Conservation (phyloP, 768 basidiomycete species). For the Boletus huronensis region DNA sequence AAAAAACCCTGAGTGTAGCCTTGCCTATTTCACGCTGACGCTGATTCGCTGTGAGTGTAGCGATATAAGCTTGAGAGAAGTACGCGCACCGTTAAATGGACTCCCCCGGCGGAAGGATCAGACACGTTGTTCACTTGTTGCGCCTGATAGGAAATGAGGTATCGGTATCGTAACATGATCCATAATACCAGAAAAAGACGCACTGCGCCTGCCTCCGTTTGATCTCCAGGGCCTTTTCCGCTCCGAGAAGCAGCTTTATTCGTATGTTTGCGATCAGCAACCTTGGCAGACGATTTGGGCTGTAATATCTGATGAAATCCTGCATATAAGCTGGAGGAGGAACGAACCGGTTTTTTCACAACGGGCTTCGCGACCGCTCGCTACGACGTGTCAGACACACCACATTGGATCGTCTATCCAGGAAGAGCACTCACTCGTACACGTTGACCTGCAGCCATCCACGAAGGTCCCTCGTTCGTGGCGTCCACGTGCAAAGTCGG, state of each 20-base stretch:
- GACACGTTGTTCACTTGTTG: no score
- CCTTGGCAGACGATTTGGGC: background rate
- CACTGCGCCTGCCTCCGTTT: background rate
- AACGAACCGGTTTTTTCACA: background rate
- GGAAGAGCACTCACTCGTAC: background rate
- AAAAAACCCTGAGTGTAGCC: no score
- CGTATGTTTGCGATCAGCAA: background rate
- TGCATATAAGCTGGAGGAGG: background rate
- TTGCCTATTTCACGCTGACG: no score
- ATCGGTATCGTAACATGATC: no score
- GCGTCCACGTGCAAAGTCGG: background rate
- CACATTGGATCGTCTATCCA: background rate
- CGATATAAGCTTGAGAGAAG: no score
- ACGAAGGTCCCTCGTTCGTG: background rate
- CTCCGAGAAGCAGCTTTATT: background rate
- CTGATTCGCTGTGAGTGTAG: no score
- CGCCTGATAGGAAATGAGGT: no score
- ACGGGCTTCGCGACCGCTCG: background rate
- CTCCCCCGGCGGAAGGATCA: no score
- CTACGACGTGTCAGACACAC: background rate
- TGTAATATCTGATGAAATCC: background rate
- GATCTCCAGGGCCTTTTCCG: background rate
- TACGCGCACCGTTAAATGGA: no score
- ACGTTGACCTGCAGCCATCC: background rate
- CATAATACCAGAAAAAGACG: no score